Base-by-base conservation (phyloP, 768 basidiomycete species). In the Podaxis sp. region DNA sequence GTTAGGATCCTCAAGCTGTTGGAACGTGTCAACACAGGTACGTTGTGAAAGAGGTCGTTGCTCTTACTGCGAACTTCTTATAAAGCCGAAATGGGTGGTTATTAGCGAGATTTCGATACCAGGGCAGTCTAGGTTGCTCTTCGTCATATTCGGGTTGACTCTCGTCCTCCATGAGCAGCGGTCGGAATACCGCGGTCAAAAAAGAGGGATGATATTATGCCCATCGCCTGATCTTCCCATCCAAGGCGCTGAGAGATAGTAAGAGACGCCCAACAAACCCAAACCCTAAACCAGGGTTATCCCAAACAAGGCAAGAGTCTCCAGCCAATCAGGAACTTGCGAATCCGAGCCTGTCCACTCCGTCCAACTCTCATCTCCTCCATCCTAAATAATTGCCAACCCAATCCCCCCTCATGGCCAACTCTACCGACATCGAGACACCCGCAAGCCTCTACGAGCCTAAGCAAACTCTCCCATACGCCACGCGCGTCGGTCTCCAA, bases 401-500 rank as follows among this genome's bases (percentile, higher is more conserved):
- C 16, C n/a, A 44, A 6, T 62, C 67, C 65, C 58, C 61, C 65
- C 68, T 62, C 71, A 76, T 76, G 75, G 71, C 76, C 67, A 68
- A 74, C 59, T 67, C 70, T 47, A 63, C 72, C 38, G 63, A 63
- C 48, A 64, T 63, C 55, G 61, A 65, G 44, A 55, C 64, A 46
- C 67, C 73, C 51, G 50, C 65, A 13, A 61, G 58, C 47, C 55
- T 54, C 52, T 79, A 75, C 64, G 76, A 83, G 48, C 78, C 82
- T 36, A 88, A 84, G 65, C 74, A 83, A 16, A 70, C 85, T 4
- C 67, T 89, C 18, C 70, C 79, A 59, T 82, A 84, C 66, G 85
- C 87, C 27, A 76, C 85, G 5, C 75, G 74, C 2, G 73, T 82
- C 35, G 87, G 83, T 52, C 74, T 88, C n/a, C 87, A 90, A 69